phyloP scores from a whole-genome alignment of 2,329 filamentous ascomycete genomes.

The Neonectria sp. region DNA sequence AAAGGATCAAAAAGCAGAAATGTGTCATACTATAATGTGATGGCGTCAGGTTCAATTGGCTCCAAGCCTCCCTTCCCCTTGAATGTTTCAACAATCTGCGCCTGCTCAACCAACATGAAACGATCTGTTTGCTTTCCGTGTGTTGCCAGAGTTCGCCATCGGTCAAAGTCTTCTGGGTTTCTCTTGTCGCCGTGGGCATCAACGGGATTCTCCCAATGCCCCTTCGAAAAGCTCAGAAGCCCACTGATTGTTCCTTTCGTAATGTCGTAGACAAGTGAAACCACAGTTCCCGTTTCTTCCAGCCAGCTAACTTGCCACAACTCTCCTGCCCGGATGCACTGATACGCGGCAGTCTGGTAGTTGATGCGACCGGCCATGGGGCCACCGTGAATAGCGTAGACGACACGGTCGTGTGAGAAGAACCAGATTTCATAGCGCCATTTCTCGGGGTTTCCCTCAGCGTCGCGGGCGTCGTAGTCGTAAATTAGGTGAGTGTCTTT shows the following conservation, averaged over 20 bases:
- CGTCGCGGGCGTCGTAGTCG: constrained; percentile 67
- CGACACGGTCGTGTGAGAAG: constrained; percentile 66
- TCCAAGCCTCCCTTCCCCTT: constrained; percentile 63
- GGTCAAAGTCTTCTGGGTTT: constrained; percentile 63
- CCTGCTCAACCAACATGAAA: constrained; percentile 68
- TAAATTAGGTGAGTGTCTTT: constrained; percentile 69
- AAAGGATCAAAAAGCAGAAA: background rate
- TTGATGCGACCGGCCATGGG: constrained; percentile 71
- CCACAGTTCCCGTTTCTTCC: constrained; percentile 72
- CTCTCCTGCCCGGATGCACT: constrained; percentile 71
- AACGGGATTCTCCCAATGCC: constrained; percentile 67
- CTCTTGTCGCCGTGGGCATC: constrained; percentile 71
- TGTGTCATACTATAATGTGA: constrained; percentile 12
- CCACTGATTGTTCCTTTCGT: constrained; percentile 63
- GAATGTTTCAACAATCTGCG: constrained; percentile 64
- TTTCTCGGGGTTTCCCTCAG: constrained; percentile 66
- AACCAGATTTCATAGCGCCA: constrained; percentile 76
- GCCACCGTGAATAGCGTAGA: constrained; percentile 73
- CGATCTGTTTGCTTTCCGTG: constrained; percentile 66
- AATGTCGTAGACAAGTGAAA: constrained; percentile 71
- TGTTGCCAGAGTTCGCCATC: constrained; percentile 65
- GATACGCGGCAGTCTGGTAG: constrained; percentile 68
- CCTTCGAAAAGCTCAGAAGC: constrained; percentile 67
- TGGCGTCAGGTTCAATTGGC: constrained; percentile 55
- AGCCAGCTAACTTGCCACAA: constrained; percentile 74